Percentiles rank a stretch among this genome's conserved stretches.
phyloP scores from a whole-genome alignment of 1,139 yeast genomes.

The Spathaspora sp. region DNA sequence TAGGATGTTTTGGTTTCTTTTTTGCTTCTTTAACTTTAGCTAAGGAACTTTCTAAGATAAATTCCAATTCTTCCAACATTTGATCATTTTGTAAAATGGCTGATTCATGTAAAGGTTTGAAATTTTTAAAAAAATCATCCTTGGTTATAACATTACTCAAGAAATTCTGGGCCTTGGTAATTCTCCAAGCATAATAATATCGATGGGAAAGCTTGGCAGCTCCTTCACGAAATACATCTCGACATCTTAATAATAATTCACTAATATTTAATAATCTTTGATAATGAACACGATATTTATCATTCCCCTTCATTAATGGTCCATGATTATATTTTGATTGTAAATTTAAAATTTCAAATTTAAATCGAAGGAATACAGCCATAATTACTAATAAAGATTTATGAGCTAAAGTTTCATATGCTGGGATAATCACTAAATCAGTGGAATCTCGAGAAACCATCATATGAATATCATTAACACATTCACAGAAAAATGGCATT shows the following conservation, averaged over 20 bases:
- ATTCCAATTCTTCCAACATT: conserved; percentile 23
- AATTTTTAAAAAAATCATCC: conserved; percentile 21
- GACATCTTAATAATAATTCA: conserved; percentile 18
- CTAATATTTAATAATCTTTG: conserved; percentile 15
- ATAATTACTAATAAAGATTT: conserved; percentile 26
- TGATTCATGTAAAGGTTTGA: conserved; percentile 11
- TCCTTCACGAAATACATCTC: conserved; percentile 19
- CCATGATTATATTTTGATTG: conserved; percentile 12
- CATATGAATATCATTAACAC: conserved; percentile 21
- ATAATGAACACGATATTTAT: conserved; percentile 13
- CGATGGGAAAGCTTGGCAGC: conserved; percentile 25
- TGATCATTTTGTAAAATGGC: conserved; percentile 14
- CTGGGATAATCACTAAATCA: conserved; percentile 40
- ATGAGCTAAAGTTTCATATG: conserved; percentile 32
- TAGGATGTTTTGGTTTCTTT: conserved; percentile 4
- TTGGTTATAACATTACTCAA: conserved; percentile 22
- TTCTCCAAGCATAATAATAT: conserved; percentile 40
- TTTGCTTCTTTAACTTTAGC: conserved; percentile 12
- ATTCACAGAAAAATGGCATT: conserved; percentile 32
- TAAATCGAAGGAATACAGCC: conserved; percentile 24
- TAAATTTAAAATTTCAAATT: conserved; percentile 9
- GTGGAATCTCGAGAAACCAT: conserved; percentile 20
- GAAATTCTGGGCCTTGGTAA: conserved; percentile 31
- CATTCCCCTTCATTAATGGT: conserved; percentile 12
- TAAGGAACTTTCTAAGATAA: conserved; percentile 17